Evolutionary conservation across 1,284 basidiomycete species (phyloP).

Genomic region (Sphaerobolus stellatus): DNA sequence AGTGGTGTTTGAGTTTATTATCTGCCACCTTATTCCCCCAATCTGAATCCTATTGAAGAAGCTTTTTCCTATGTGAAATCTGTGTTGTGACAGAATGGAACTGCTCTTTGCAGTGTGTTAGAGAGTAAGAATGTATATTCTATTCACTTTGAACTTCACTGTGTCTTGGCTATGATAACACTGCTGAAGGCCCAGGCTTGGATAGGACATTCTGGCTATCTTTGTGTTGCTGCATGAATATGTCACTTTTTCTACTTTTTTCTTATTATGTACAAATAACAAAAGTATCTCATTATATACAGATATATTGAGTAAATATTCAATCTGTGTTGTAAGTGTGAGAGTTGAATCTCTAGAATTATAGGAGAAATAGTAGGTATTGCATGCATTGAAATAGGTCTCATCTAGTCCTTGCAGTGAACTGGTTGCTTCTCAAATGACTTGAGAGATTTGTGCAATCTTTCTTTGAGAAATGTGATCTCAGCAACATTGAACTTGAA

Average conservation of each 20-base stretch:
- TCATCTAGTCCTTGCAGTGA: too few species aligned
- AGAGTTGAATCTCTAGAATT: too few species aligned
- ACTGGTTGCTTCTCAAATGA: too few species aligned
- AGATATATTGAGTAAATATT: too few species aligned
- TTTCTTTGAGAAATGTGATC: not conserved
- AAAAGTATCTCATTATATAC: too few species aligned
- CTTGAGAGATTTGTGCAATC: not conserved
- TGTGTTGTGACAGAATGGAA: constrained; percentile 13
- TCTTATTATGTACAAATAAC: too few species aligned
- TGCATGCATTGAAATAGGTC: too few species aligned
- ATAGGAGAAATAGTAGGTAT: too few species aligned
- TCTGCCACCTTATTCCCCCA: constrained; percentile 37
- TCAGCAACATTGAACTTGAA: not conserved
- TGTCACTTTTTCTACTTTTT: not conserved
- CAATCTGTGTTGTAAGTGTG: too few species aligned
- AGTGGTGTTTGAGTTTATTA: constrained; percentile 26
- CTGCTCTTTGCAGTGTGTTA: not conserved
- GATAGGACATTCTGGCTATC: constrained; percentile 19
- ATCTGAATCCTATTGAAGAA: constrained; percentile 35
- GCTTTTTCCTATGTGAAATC: constrained; percentile 29
- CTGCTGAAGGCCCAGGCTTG: constrained; percentile 22
- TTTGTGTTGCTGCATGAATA: constrained; percentile 7
- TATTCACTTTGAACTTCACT: constrained; percentile 18
- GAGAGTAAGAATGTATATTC: constrained; percentile 18
- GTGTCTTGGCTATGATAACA: constrained; percentile 22